phyloP scores from a whole-genome alignment of 495 filamentous ascomycete genomes.

The Platismatia glauca region DNA sequence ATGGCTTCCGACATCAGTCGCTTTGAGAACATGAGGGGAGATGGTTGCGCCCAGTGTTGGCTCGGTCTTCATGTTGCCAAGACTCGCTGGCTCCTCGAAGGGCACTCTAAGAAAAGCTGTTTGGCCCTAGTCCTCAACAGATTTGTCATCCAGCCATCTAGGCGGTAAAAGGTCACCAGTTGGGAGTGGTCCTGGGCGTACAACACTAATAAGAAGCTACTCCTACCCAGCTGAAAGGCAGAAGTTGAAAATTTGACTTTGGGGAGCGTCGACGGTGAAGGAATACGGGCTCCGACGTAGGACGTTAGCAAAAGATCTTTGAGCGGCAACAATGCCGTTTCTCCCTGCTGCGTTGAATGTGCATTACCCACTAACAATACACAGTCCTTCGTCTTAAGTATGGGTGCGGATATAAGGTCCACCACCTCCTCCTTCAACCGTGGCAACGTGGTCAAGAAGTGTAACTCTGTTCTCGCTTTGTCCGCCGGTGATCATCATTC shows the following conservation, averaged over 20 bases:
- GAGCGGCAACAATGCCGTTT: background rate
- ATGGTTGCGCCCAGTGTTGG: too few species aligned
- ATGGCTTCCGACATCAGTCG: too few species aligned
- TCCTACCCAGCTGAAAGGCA: background rate
- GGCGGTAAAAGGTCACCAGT: too few species aligned
- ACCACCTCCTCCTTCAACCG: background rate
- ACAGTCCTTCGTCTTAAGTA: background rate
- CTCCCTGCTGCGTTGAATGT: background rate
- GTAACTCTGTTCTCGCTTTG: background rate
- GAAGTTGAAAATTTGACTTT: background rate
- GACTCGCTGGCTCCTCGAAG: too few species aligned
- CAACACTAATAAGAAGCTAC: too few species aligned
- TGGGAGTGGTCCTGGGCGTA: too few species aligned
- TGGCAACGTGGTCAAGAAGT: background rate
- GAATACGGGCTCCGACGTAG: background rate
- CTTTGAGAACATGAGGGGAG: too few species aligned
- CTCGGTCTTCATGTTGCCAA: background rate
- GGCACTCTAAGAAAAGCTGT: too few species aligned
- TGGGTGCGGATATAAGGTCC: background rate
- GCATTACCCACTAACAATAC: background rate
- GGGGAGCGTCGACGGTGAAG: background rate
- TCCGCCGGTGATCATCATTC: background rate
- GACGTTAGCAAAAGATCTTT: background rate
- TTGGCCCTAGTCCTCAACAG: too few species aligned
- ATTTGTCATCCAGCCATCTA: too few species aligned